Conservation (phyloP, 2,329 filamentous ascomycete species). For the Acrocalymma vagum region DNA sequence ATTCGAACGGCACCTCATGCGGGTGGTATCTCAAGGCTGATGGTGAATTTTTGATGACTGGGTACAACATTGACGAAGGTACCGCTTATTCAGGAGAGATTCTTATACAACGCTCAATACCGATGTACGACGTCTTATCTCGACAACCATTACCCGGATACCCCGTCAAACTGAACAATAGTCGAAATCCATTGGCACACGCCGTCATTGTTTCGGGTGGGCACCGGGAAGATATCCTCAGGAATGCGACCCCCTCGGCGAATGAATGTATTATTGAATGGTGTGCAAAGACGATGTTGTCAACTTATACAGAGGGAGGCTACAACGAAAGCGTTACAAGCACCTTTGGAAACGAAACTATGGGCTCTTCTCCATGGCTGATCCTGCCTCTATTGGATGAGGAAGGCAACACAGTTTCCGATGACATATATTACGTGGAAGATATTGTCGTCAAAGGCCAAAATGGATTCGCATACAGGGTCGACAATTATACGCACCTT, state of each 20-base stretch:
- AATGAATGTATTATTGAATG: slow-evolving; percentile 34
- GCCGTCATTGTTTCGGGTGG: slow-evolving; percentile 17
- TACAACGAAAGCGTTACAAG: slow-evolving; percentile 27
- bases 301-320: slow-evolving; percentile 19
- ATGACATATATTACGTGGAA: too few relatives aligned
- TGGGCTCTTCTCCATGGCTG: slow-evolving; percentile 22
- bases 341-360: slow-evolving; percentile 6
- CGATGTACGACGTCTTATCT: slow-evolving; percentile 3
- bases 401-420: too few relatives aligned
- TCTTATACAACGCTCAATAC: slow-evolving; percentile 18
- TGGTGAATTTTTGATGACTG: slow-evolving; percentile 22
- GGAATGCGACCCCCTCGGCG: slow-evolving; percentile 9
- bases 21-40: slow-evolving; percentile 36
- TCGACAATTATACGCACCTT: slow-evolving; percentile 13
- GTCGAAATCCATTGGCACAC: slow-evolving; percentile 25
- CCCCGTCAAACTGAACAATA: slow-evolving; percentile 26
- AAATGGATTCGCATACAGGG: too few relatives aligned
- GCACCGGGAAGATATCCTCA: slow-evolving; percentile 10
- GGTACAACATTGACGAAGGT: slow-evolving; percentile 17
- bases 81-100: slow-evolving; percentile 12
- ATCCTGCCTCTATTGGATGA: too few relatives aligned
- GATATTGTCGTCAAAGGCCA: too few relatives aligned
- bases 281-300: slow-evolving; percentile 38
- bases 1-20: slow-evolving; percentile 29
- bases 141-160: slow-evolving; percentile 9